Conservation (phyloP, 2,329 filamentous ascomycete species). For the Xylaria digitata region DNA sequence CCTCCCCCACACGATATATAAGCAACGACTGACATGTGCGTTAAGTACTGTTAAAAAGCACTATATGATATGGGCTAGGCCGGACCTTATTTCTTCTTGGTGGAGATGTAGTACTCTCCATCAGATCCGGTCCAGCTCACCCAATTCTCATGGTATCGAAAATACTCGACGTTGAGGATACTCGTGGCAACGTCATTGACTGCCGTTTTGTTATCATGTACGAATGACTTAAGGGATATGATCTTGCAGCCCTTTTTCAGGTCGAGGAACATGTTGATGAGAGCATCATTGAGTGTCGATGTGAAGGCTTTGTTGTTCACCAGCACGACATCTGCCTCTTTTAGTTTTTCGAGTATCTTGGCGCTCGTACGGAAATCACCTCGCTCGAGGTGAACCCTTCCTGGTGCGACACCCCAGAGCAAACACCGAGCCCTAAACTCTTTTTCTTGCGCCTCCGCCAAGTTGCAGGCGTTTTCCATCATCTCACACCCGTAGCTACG, state of each 20-base stretch:
- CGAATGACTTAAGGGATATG: conserved; percentile 92
- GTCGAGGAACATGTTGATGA: conserved; percentile 92
- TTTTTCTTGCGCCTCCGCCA: conserved; percentile 81
- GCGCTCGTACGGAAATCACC: conserved; percentile 85
- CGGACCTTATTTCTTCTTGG: conserved; percentile 72
- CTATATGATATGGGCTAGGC: conserved; percentile 9
- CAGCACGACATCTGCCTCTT: conserved; percentile 91
- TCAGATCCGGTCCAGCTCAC: conserved; percentile 93
- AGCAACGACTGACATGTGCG: conserved; percentile 32
- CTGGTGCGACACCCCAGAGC: conserved; percentile 87
- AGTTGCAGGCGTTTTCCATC: conserved; percentile 88
- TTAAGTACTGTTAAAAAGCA: conserved; percentile 12
- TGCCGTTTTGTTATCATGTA: conserved; percentile 81
- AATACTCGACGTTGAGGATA: conserved; percentile 79
- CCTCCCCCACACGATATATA: conserved; percentile 30
- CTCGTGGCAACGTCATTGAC: conserved; percentile 80
- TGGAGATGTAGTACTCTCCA: conserved; percentile 90
- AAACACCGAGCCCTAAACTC: conserved; percentile 89
- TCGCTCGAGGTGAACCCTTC: conserved; percentile 80
- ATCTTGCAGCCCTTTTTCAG: conserved; percentile 91
- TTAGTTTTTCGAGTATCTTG: conserved; percentile 77
- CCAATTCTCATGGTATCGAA: conserved; percentile 72
- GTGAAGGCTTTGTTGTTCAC: conserved; percentile 99
- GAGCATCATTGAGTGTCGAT: conserved; percentile 82
- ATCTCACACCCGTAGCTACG: conserved; percentile 97